Base-by-base conservation (phyloP, 345 rosid species). In the Eucalyptus marginata region DNA sequence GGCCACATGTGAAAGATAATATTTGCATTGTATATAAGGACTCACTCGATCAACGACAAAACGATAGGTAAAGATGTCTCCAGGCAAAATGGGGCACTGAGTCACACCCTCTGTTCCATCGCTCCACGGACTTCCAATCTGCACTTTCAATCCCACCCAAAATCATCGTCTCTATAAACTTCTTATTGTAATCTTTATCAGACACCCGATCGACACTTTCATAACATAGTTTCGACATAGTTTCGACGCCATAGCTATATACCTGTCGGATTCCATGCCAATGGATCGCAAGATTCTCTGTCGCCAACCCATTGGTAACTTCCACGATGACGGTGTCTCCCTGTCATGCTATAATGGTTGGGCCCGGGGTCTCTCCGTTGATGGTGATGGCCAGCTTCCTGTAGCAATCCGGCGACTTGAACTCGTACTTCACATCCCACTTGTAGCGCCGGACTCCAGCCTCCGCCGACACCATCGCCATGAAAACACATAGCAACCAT, bases 221-320 rank as follows among this genome's bases (percentile, higher is more conserved):
- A 5, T 7, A 9, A 89, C 90, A 76, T 68, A 27, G 31, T 9
- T 24, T 27, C 13, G 3, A 89, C 88, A 76, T 68, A 40, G 47
- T 9, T 31, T 27, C 2, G 14, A 5, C 1, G 47, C 4, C 36
- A 15, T 36, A n/a, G 10, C 29, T n/a, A 20, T 25, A 43, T 87
- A 93, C 96, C 95, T 96, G 98, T 22, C 96, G 92, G 58, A 96
- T 96, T 51, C 99, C 98, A 80, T 96, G 98, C 98, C 99, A 96
- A 49, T 96, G 99, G 64, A 96, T 92, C 4, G 96, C 95, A 4
- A 93, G 83, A 47, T 95, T 96, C 92, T 95, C 97, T 2, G 95
- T 95, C 8, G 89, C 29, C 90, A 96, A 89, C 56, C 91, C 91
- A 86, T 97, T 96, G 71, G 89, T 95, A 54, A 96, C 94, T 86